A percentile compares a stretch with the other conserved stretches of the same genome.
Evolutionary conservation across 108 stramenopile genomes (phyloP).

Genomic region (Cyclostephanos tholiformis): DNA sequence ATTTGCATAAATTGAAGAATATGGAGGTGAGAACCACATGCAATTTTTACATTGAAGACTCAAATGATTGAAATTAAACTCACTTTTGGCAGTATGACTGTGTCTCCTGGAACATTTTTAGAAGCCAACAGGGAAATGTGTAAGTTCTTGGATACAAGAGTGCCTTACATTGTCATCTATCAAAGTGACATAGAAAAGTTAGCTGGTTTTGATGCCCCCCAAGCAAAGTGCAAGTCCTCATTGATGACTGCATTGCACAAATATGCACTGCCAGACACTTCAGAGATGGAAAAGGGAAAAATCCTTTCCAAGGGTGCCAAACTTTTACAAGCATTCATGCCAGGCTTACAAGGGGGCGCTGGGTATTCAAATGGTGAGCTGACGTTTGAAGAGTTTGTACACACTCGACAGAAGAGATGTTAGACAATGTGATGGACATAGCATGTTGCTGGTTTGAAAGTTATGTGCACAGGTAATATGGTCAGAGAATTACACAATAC

Average conservation of each 20-base stretch:
- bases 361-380: too few species aligned
- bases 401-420: too few species aligned
- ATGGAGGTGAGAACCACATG: slow-evolving; percentile 9
- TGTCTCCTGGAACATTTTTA: background rate
- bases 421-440: too few species aligned
- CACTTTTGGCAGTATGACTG: background rate
- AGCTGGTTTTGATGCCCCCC: slow-evolving; percentile 9
- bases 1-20: slow-evolving; percentile 25
- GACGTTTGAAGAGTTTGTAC: too few species aligned
- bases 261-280: background rate
- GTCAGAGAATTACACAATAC: too few species aligned
- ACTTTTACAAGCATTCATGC: too few species aligned
- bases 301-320: too few species aligned
- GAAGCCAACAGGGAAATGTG: slow-evolving; percentile 24
- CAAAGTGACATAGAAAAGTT: background rate
- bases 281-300: too few species aligned
- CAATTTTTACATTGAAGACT: too few species aligned
- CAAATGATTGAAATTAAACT: background rate
- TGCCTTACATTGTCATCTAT: slow-evolving; percentile 25
- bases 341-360: too few species aligned
- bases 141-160: slow-evolving; percentile 11
- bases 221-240: slow-evolving; percentile 13
- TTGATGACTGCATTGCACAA: slow-evolving; percentile 17
- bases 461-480: too few species aligned
- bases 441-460: too few species aligned